Base-by-base conservation (phyloP, 2,329 filamentous ascomycete species). In the Cytospora schulzeri region DNA sequence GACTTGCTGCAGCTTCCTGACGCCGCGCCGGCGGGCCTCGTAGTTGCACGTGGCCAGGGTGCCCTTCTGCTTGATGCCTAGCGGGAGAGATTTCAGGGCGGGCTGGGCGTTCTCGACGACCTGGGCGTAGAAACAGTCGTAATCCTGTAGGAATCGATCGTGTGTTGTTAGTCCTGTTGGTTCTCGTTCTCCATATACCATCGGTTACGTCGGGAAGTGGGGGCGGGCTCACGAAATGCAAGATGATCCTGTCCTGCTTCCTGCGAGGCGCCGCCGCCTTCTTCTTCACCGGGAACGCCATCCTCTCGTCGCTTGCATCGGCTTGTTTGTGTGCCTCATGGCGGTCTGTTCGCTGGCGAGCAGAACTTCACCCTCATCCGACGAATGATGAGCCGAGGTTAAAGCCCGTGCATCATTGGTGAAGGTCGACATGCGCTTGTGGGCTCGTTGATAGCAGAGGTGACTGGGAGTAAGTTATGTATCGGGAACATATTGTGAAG, bases 41-140 rank as follows among this genome's bases (percentile, higher is more conserved):
- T 98, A 98, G 78, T 98, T 98, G 83, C 92, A 96, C 5, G 93
- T 96, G 26, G 93, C 92, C 50, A 95, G 83, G 62, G 97, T 97
- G 74, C 93, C 91, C 77, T 97, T 97, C 77, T 97, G 93, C 76
- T 93, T 91, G 65, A 97, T 88, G 41, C 92, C 93, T 38, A 98
- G 80, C 8, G 93, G 92, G 22, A 90, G 78, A 1, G 83, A 81
- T 73, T 87, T 92, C 64, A 97, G 80, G 2, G 83, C 80, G 0
- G 93, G 92, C 69, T 91, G 88, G 73, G 91, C 89, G 68, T 89
- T 89, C 77, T 97, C 93, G 70, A 95, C 89, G 11, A 95, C 93
- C 57, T 92, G 92, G 26, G 93, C 93, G 76, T 98, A 98, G 81
- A 98, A 98, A 80, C 92, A 96, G 79, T 94, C 91, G 75, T 93